Evolutionary conservation across 192 early-diverging fungal species (phyloP), one percentile per base, ranked within the genome.

Genomic region (Coemansia sp.): DNA sequence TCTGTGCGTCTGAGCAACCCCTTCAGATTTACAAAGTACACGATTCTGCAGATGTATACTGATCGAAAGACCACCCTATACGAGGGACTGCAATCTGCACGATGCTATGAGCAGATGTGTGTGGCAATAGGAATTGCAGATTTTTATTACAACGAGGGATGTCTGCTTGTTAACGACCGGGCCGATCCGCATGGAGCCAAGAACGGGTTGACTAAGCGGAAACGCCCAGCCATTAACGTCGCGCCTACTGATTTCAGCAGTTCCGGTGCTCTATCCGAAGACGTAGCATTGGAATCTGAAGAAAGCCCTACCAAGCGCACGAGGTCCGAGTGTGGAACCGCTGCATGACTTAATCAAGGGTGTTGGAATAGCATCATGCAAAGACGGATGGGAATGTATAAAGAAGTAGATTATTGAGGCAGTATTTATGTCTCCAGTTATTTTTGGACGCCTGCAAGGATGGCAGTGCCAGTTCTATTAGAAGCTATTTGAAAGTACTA

Each of bases 21-120:
- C 7, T 93, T 84, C 70, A 73, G 86, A 49, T 97, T 96, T 82
- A 87, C 91, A 66, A 98, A 98, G 81, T 98, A 97, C 82, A 86
- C 87, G 2, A 58, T 96, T 24, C 68, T 97, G 83, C 88, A 92
- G 57, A 96, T 98, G 90, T 86, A 91, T 57, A 79, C 84, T 5
- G 80, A 88, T 28, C 73, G 84, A n/a, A 85, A 84, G 60, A 78
- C 83, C 12, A 55, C 76, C 0, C 52, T 71, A 26, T 90, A 85
- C 57, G 23, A 41, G 23, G 50, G 50, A 18, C 69, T 90, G 27
- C 77, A 77, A 9, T 53, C 68, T 2, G 56, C 88, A 19, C 87
- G 87, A 55, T 71, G 68, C 19, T 81, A 86, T 62, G 61, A 73
- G 53, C 76, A 72, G 4, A 64, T 91, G 56, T 90, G 87, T 62